Percentiles rank a stretch among this genome's conserved stretches.
phyloP scores from a whole-genome alignment of 164 flowering plant genomes.

The Pachysandra terminalis region DNA sequence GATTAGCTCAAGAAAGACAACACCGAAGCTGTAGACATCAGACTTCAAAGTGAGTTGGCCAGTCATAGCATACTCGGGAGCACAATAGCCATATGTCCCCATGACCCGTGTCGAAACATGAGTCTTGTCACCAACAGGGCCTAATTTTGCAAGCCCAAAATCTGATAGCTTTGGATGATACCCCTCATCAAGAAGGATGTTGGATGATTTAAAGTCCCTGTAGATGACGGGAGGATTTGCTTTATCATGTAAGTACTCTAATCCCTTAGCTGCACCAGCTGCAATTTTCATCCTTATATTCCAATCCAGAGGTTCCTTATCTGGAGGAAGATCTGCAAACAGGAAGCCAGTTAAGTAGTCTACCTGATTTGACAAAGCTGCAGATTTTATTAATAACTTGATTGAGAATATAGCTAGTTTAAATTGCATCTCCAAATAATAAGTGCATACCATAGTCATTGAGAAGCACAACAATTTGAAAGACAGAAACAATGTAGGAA shows the following conservation, averaged over 20 bases:
- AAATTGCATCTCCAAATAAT: too few relatives aligned
- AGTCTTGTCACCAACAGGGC: slow-evolving; percentile 95
- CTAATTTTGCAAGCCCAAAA: slow-evolving; percentile 94
- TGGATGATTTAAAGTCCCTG: slow-evolving; percentile 88
- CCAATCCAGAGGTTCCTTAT: slow-evolving; percentile 87
- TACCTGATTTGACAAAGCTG: slow-evolving; percentile 5
- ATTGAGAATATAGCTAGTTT: too few relatives aligned
- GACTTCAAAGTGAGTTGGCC: slow-evolving; percentile 93
- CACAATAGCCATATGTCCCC: slow-evolving; percentile 98
- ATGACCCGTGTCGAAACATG: slow-evolving; percentile 97
- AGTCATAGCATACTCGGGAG: slow-evolving; percentile 97
- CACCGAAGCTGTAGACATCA: slow-evolving; percentile 96
- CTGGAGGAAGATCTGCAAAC: slow-evolving; percentile 64
- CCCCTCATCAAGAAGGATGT: slow-evolving; percentile 86
- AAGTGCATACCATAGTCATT: too few relatives aligned
- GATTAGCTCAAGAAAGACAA: slow-evolving; percentile 87
- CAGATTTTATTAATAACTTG: too few relatives aligned
- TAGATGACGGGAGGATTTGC: slow-evolving; percentile 97
- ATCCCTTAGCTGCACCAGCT: slow-evolving; percentile 94
- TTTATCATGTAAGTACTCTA: slow-evolving; percentile 89
- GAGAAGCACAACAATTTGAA: too few relatives aligned
- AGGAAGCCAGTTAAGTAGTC: neutral
- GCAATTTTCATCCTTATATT: slow-evolving; percentile 96
- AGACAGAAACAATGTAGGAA: too few relatives aligned
- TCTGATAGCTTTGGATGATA: slow-evolving; percentile 88